phyloP scores from a whole-genome alignment of 2,329 filamentous ascomycete genomes.

The Phaeosphaeriaceae sp. region DNA sequence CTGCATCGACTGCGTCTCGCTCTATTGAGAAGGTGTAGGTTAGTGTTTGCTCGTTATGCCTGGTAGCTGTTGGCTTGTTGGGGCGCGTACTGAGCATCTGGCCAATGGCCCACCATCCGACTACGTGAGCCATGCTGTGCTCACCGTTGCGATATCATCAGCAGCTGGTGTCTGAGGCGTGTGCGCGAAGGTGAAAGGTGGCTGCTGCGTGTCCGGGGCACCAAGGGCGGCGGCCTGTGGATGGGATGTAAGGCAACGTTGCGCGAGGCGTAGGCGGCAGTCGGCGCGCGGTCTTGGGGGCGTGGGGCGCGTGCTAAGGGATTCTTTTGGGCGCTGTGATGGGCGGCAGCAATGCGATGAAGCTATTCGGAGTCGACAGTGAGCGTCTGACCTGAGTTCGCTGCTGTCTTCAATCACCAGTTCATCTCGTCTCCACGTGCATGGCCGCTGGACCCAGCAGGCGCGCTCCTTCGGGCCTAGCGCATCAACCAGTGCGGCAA shows the following conservation, averaged over 20 bases:
- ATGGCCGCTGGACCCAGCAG: slow-evolving; percentile 13
- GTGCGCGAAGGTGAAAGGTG: slow-evolving; percentile 16
- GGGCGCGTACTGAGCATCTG: slow-evolving; percentile 50
- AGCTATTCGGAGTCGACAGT: not conserved
- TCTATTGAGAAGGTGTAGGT: slow-evolving; percentile 37
- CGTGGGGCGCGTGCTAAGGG: not conserved
- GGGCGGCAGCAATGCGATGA: not conserved
- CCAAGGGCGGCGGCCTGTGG: slow-evolving; percentile 13
- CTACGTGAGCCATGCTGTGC: slow-evolving; percentile 48
- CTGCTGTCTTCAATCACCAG: not conserved
- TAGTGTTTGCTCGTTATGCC: not conserved
- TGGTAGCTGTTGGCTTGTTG: not conserved
- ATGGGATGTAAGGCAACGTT: slow-evolving; percentile 27
- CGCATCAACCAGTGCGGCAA: slow-evolving; percentile 6
- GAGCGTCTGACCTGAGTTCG: not conserved
- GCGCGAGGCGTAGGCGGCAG: slow-evolving; percentile 18
- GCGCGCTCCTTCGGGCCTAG: slow-evolving; percentile 10
- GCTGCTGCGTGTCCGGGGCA: slow-evolving; percentile 24
- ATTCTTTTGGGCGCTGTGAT: not conserved
- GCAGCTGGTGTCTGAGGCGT: slow-evolving; percentile 11
- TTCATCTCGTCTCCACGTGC: not conserved
- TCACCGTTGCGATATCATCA: slow-evolving; percentile 39
- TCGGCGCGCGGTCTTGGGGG: slow-evolving; percentile 3
- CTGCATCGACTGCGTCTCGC: slow-evolving; percentile 56
- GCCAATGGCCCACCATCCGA: slow-evolving; percentile 47